Evolutionary conservation across 2,329 filamentous ascomycete genomes (phyloP).

Genomic region (Cercospora nicotianae): DNA sequence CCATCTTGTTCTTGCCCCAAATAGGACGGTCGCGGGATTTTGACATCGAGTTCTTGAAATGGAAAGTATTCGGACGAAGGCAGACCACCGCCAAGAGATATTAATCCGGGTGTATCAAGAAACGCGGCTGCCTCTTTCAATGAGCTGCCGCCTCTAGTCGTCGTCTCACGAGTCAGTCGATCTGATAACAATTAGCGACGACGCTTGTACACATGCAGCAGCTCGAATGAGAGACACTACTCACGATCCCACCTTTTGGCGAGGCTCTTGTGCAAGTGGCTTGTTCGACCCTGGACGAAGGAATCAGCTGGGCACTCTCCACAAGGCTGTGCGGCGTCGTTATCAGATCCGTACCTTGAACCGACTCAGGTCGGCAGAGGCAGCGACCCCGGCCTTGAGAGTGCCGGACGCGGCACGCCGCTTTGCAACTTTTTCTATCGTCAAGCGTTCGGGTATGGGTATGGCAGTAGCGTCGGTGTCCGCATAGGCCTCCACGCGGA

Average conservation of each 20-base stretch:
- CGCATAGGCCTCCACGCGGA: conserved; percentile 43
- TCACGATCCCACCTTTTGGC: conserved; percentile 83
- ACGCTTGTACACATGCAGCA: neutral
- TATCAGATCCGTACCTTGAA: conserved; percentile 50
- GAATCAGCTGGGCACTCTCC: conserved; percentile 1
- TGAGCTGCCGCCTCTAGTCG: conserved; percentile 57
- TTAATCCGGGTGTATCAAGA: conserved; percentile 77
- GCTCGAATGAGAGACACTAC: conserved; percentile 42
- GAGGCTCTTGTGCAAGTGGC: conserved; percentile 64
- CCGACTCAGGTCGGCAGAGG: conserved; percentile 73
- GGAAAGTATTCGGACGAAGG: conserved; percentile 91
- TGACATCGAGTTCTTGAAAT: conserved; percentile 74
- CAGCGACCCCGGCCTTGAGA: conserved; percentile 73
- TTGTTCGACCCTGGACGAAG: conserved; percentile 55
- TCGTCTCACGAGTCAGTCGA: conserved; percentile 52
- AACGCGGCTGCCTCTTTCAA: conserved; percentile 79
- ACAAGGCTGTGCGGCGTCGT: neutral
- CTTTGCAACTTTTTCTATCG: conserved; percentile 65
- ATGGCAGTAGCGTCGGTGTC: conserved; percentile 51
- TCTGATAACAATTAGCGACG: conserved; percentile 35
- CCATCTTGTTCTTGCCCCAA: conserved; percentile 66
- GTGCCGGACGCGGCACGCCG: conserved; percentile 70
- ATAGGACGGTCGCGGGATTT: conserved; percentile 66
- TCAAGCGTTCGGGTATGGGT: conserved; percentile 54
- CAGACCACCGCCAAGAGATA: conserved; percentile 89